These are phyloP conservation scores for Mycoemilia scoparia DNA, from an alignment of 192 early-diverging fungal genomes.

Conservation along the genomic window DNA sequence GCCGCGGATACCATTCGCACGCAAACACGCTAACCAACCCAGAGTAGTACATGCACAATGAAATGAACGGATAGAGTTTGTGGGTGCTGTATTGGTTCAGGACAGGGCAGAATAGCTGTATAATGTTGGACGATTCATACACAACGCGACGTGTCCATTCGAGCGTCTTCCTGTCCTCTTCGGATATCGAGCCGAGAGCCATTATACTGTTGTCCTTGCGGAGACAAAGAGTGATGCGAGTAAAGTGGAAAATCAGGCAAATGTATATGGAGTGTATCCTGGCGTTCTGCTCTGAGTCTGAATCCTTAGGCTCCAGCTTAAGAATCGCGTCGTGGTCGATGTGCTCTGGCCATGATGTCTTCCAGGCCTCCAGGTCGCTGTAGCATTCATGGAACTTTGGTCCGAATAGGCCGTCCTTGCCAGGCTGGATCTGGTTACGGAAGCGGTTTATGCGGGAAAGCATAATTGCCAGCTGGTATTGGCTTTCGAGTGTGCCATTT, in stretches of 20 bases:
- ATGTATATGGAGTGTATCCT: conserved; percentile 9
- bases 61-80: conserved; percentile 11
- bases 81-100: conserved; percentile 15
- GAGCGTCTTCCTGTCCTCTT: conserved; percentile 8
- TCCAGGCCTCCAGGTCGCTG: conserved; percentile 8
- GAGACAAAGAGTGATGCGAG: conserved; percentile 15
- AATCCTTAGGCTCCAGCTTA: conserved; percentile 4
- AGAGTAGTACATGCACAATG: conserved; percentile 22
- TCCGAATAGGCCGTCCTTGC: conserved; percentile 12
- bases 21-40: conserved; percentile 17
- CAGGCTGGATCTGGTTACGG: too few species aligned
- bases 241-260: conserved; percentile 15
- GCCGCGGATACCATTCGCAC: conserved; percentile 10
- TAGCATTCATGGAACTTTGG: conserved; percentile 4
- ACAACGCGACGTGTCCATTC: conserved; percentile 10
- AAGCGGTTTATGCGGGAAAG: conserved; percentile 10
- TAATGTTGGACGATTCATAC: conserved; percentile 9
- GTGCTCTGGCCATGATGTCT: conserved; percentile 10
- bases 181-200: conserved; percentile 6
- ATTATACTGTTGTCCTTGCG: conserved; percentile 26
- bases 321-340: conserved; percentile 6
- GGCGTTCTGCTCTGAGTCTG: conserved; percentile 2
- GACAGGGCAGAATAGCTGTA: conserved; percentile 20
- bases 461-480: conserved; percentile 18
- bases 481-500: conserved; percentile 8